A percentile compares a stretch with the other conserved stretches of the same genome.
These are phyloP conservation scores for Protea cynaroides DNA, from an alignment of 164 flowering plant genomes.

Conservation along the genomic window DNA sequence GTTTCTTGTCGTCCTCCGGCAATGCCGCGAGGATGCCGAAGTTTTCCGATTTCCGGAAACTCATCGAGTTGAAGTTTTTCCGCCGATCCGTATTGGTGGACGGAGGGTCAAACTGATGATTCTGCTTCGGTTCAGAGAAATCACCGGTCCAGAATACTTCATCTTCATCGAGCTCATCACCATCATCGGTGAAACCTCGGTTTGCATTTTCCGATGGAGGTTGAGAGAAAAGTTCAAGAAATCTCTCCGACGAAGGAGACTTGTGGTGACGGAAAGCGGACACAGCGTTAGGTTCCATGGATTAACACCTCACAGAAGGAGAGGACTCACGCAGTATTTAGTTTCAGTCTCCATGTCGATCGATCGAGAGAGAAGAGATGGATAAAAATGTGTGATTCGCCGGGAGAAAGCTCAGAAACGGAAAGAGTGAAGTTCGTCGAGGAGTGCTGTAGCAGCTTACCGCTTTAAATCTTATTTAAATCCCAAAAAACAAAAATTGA, in stretches of 20 bases:
- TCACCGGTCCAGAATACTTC: constrained; percentile 65
- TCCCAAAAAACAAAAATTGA: not conserved
- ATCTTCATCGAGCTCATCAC: constrained; percentile 55
- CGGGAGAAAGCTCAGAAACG: too few species aligned
- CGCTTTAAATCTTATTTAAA: not conserved
- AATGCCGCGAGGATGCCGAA: constrained; percentile 61
- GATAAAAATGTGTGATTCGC: too few species aligned
- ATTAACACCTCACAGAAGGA: not conserved
- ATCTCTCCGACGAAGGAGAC: constrained; percentile 42
- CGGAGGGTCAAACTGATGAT: not conserved
- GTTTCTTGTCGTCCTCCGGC: constrained; percentile 21
- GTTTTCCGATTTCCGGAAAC: constrained; percentile 19
- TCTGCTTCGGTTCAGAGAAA: constrained; percentile 22
- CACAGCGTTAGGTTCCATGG: constrained; percentile 30
- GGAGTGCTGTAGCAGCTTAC: not conserved
- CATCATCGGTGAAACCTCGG: constrained; percentile 3
- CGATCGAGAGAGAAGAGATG: not conserved
- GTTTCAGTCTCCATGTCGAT: too few species aligned
- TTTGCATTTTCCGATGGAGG: constrained; percentile 1
- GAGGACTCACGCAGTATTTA: too few species aligned
- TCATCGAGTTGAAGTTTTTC: not conserved
- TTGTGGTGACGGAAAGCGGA: constrained; percentile 29
- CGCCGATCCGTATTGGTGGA: not conserved
- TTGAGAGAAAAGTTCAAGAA: constrained; percentile 36
- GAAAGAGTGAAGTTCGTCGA: too few species aligned